Evolutionary conservation across 345 rosid genomes (phyloP), one percentile per base, ranked within the genome.

Genomic region (Jatropha curcas): DNA sequence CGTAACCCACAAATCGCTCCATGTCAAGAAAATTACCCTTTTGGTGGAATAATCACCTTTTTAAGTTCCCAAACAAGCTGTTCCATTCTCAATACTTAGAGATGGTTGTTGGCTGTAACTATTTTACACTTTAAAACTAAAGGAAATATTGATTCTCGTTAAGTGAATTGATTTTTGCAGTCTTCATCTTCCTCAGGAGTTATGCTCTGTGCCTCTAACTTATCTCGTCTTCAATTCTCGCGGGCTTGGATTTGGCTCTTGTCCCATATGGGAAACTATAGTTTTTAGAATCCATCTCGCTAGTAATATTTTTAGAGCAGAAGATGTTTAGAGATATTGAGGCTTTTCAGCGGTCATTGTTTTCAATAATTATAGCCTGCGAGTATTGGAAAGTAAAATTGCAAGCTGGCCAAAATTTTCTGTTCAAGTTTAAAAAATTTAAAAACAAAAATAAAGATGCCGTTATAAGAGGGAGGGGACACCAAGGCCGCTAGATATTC

Each of bases 1-100:
- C 4, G 75, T 76, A 28, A 87, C 88, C 64, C 71, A 74, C 12
- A 87, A 48, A 27, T 81, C 88, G 37, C 68, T 76, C 90, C 90
- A 85, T 20, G 88, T 85, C 78, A 85, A 19, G 74, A 41, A 72
- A 68, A 86, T 37, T n/a, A n/a, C 0, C 71, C 83, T 16, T 35
- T 35, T 20, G 48, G 7, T 24, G 27, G 22, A 7, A 5, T 28
- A 11, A 7, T 30, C 71, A 7, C 7, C 60, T 5, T 33, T 24
- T 17, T 20, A 7, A n/a, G 45, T n/a, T n/a, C 31, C 0, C 1
- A 30, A 1, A 24, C 17, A 17, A 19, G 14, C 7, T 59, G 22
- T 33, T 71, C 46, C 60, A 51, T 62, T n/a, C 28, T 72, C 68
- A 34, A 30, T 48, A 1, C 3, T 4, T 14, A 39, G n/a, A 25